Evolutionary conservation across 2,329 filamentous ascomycete species (phyloP), one percentile per base, ranked within the genome.

Genomic region (Apiospora aurea): DNA sequence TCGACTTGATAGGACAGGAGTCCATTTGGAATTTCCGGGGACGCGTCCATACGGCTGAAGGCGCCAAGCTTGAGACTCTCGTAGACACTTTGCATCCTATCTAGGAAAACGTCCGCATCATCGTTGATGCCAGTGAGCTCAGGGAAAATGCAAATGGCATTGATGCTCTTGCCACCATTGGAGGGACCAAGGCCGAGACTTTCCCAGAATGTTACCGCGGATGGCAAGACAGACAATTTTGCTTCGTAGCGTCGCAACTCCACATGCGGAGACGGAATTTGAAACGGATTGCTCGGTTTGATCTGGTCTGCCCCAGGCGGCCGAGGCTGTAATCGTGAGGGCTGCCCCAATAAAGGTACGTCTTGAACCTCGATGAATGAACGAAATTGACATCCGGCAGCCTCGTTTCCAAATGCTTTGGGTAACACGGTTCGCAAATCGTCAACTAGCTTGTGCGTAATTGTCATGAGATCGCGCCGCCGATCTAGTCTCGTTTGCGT

Each of bases 121-220:
- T 90, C 88, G 49, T 84, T 81, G 76, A 96, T 83, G 1, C 92
- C 90, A 41, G 88, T 87, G 76, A 89, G 89, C 69, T 87, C 85
- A 0, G 94, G 93, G 74, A 92, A 93, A 1, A 96, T 84, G 78
- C 92, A 94, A 67, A 94, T 88, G 0, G 91, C 88, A 47, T 88
- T 86, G 43, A 96, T 83, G 73, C 96, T 89, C 80, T 97, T 97
- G 10, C 85, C 78, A 0, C 93, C 92, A 72, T 89, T 89, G 11
- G 89, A 89, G 4, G 94, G 94, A 1, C 90, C 90, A 1, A 97
- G 85, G 0, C 93, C 93, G 24, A 97, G 83, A 67, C 91, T 91
- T 78, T 96, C 94, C 94, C 94, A 97, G 78, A 96, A 97, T 0
- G 87, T 84, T 26, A 96, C 84, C 0, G 93, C 92, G 0, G 93